These are phyloP conservation scores for Candida verbasci DNA, from an alignment of 805 yeast genomes.

Conservation along the genomic window DNA sequence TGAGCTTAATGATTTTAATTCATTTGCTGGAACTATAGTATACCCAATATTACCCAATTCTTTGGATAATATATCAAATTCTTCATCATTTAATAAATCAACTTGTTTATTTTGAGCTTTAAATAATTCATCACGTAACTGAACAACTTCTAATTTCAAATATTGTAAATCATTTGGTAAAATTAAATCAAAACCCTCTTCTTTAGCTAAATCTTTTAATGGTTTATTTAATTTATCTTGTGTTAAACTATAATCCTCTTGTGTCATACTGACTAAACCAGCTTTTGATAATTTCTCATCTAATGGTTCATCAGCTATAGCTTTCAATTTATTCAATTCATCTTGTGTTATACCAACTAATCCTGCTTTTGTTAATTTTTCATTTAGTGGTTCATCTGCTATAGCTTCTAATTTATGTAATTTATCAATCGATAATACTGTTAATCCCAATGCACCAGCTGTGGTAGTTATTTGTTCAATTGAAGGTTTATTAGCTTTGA, in stretches of 20 bases:
- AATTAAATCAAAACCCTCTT: constrained; percentile 10
- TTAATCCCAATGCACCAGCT: constrained; percentile 25
- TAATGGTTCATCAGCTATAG: constrained; percentile 10
- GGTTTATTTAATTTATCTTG: constrained; percentile 1
- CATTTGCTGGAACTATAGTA: constrained; percentile 11
- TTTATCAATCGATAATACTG: constrained; percentile 16
- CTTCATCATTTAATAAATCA: neutral
- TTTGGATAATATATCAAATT: constrained; percentile 4
- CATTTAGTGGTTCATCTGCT: constrained; percentile 12
- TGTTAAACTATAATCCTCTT: constrained; percentile 14
- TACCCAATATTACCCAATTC: constrained; percentile 37
- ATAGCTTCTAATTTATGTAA: constrained; percentile 10
- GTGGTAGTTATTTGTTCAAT: constrained; percentile 19
- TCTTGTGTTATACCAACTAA: constrained; percentile 17
- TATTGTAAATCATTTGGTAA: constrained; percentile 10
- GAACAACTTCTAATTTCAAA: constrained; percentile 9
- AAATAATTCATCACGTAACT: constrained; percentile 11
- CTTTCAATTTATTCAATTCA: constrained; percentile 15
- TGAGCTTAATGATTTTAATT: constrained; percentile 9
- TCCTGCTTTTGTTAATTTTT: constrained; percentile 16
- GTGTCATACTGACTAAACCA: constrained; percentile 14
- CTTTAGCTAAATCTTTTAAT: constrained; percentile 6
- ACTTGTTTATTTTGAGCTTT: constrained; percentile 12
- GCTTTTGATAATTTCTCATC: constrained; percentile 14
- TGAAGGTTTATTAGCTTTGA: constrained; percentile 25